Evolutionary conservation across 345 rosid species (phyloP).

Genomic region (Populus euphratica): DNA sequence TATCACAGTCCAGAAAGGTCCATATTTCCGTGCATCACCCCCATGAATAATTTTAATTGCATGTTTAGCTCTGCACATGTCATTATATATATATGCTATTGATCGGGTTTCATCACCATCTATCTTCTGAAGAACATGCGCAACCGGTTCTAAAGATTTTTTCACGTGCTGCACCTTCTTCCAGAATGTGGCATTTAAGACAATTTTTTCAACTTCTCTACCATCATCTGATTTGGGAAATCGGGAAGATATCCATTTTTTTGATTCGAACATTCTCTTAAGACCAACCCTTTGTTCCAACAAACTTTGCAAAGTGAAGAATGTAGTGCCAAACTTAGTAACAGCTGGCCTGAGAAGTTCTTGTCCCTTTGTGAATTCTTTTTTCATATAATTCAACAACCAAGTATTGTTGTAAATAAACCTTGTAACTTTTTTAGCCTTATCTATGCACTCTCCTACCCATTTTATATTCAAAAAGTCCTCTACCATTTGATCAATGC

Average conservation of each 20-base stretch:
- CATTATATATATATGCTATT: conserved; percentile 36
- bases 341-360: conserved; percentile 45
- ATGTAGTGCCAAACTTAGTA: conserved; percentile 34
- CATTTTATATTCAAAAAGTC: conserved; percentile 38
- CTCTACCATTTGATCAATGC: conserved; percentile 39
- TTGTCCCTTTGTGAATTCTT: conserved; percentile 39
- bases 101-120: conserved; percentile 30
- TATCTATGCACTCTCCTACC: conserved; percentile 32
- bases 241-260: conserved; percentile 35
- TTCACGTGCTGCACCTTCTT: conserved; percentile 34
- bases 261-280: conserved; percentile 41
- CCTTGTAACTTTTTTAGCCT: conserved; percentile 37
- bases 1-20: conserved; percentile 75
- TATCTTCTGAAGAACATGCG: conserved; percentile 35
- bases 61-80: conserved; percentile 38
- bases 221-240: conserved; percentile 37
- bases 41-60: conserved; percentile 38
- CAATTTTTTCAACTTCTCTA: conserved; percentile 41
- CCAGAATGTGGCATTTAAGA: conserved; percentile 40
- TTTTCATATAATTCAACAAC: conserved; percentile 39
- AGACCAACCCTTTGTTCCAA: conserved; percentile 37
- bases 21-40: conserved; percentile 50
- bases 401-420: conserved; percentile 32
- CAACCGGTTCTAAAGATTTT: conserved; percentile 38
- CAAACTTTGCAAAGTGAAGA: conserved; percentile 35